Percentiles rank a stretch among this genome's conserved stretches.
Conservation (phyloP, 208 protist genomes). For the Trichomonas tenax region DNA sequence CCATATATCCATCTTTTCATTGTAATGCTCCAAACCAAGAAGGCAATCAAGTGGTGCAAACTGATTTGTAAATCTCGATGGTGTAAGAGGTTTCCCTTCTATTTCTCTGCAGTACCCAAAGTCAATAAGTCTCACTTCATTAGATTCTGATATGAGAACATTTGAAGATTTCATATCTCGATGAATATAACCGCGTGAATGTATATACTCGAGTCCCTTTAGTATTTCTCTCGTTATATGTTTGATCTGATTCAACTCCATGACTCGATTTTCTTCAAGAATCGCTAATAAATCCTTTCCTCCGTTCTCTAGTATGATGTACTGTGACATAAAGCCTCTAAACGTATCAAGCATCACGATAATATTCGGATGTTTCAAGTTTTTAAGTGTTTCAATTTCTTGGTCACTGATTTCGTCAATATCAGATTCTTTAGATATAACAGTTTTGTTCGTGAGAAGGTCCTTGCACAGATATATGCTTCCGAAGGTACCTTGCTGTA, state of each 20-base stretch:
- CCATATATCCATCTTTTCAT: slow-evolving; percentile 4
- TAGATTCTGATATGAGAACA: neutral
- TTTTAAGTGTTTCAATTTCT: neutral
- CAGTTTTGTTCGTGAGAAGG: neutral
- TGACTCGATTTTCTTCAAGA: neutral
- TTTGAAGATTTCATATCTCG: neutral
- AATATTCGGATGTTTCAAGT: neutral
- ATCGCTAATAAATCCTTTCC: neutral
- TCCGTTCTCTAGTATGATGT: neutral
- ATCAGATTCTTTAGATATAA: neutral
- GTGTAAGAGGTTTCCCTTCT: neutral
- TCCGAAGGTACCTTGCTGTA: neutral
- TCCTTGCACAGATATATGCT: neutral
- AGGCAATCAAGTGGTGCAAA: neutral
- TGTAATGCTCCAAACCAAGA: neutral
- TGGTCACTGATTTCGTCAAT: neutral
- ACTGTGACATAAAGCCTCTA: neutral
- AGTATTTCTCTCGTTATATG: neutral
- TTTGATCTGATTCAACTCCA: neutral
- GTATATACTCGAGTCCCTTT: neutral
- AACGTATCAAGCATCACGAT: neutral
- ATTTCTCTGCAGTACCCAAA: neutral
- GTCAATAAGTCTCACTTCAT: neutral
- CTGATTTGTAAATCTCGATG: neutral
- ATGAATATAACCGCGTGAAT: neutral